Evolutionary conservation across 331 rosid species (phyloP).

Genomic region (Quercus lobata): DNA sequence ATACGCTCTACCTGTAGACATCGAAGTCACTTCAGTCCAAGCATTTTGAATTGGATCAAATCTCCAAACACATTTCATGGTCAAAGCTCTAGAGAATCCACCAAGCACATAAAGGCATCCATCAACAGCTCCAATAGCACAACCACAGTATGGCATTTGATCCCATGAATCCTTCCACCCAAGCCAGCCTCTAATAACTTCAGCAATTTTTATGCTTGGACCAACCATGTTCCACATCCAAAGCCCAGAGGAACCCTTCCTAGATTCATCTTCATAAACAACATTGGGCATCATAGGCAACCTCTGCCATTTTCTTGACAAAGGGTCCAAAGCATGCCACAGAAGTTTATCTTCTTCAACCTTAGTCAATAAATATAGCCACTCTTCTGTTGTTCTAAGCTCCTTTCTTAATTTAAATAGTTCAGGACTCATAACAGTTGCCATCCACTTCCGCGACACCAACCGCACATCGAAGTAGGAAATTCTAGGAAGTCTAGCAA

Average conservation of each 20-base stretch:
- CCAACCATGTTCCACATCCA: slow-evolving; percentile 82
- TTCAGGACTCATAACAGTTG: slow-evolving; percentile 47
- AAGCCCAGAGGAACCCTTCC: slow-evolving; percentile 47
- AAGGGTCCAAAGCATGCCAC: slow-evolving; percentile 84
- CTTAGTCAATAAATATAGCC: slow-evolving; percentile 80
- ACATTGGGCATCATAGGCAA: slow-evolving; percentile 71
- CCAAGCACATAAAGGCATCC: slow-evolving; percentile 92
- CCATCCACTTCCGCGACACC: slow-evolving; percentile 83
- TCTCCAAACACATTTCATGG: slow-evolving; percentile 79
- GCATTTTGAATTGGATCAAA: slow-evolving; percentile 60
- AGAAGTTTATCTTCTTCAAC: slow-evolving; percentile 55
- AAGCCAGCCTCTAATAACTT: slow-evolving; percentile 73
- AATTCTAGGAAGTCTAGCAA: slow-evolving; percentile 83
- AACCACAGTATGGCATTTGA: slow-evolving; percentile 89
- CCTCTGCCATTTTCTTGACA: slow-evolving; percentile 76
- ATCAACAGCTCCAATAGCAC: slow-evolving; percentile 75
- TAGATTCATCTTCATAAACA: slow-evolving; percentile 47
- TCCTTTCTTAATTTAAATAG: slow-evolving; percentile 71
- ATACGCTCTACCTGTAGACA: slow-evolving; percentile 85
- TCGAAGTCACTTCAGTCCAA: slow-evolving; percentile 70
- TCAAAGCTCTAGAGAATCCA: slow-evolving; percentile 76
- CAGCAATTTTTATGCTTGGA: slow-evolving; percentile 59
- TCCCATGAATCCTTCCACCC: slow-evolving; percentile 65
- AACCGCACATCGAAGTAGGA: slow-evolving; percentile 47
- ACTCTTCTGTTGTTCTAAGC: slow-evolving; percentile 78